A percentile compares a stretch with the other conserved stretches of the same genome.
phyloP scores from a whole-genome alignment of 306 rosid genomes.

The Prunus persica region DNA sequence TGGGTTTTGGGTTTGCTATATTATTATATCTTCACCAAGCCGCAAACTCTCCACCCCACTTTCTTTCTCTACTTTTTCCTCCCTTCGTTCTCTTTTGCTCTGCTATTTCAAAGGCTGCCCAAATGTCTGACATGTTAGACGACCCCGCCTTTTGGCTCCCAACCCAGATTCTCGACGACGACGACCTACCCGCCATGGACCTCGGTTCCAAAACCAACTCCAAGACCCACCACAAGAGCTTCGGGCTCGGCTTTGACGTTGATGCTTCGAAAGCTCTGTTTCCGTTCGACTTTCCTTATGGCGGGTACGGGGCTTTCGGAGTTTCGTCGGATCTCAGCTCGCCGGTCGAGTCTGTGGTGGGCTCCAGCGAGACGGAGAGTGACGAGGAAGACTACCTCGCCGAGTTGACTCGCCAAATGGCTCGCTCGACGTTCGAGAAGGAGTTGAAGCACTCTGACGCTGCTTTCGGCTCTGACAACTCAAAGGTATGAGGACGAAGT shows the following conservation, averaged over 20 bases:
- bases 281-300: slow-evolving; percentile 38
- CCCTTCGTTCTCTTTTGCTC: background rate
- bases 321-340: slow-evolving; percentile 46
- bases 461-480: slow-evolving; percentile 10
- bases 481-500: slow-evolving; percentile 31
- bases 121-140: slow-evolving; percentile 53
- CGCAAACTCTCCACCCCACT: slow-evolving; percentile 5
- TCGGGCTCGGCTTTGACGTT: background rate
- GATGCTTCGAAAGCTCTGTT: slow-evolving; percentile 2
- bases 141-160: slow-evolving; percentile 86
- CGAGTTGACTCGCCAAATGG: slow-evolving; percentile 55
- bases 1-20: background rate
- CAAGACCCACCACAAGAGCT: background rate
- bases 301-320: slow-evolving; percentile 27
- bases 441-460: slow-evolving; percentile 4
- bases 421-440: slow-evolving; percentile 44
- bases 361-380: slow-evolving; percentile 76
- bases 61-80: background rate
- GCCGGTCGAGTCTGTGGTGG: slow-evolving; percentile 51
- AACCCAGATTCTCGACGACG: slow-evolving; percentile 45
- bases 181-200: background rate
- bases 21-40: slow-evolving; percentile 19
- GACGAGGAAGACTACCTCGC: slow-evolving; percentile 68
- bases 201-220: background rate
- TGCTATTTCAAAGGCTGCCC: background rate